A percentile compares a stretch with the other conserved stretches of the same genome.
These are phyloP conservation scores for Trypanosoma cruzi DNA, from an alignment of 208 protist genomes.

Conservation along the genomic window DNA sequence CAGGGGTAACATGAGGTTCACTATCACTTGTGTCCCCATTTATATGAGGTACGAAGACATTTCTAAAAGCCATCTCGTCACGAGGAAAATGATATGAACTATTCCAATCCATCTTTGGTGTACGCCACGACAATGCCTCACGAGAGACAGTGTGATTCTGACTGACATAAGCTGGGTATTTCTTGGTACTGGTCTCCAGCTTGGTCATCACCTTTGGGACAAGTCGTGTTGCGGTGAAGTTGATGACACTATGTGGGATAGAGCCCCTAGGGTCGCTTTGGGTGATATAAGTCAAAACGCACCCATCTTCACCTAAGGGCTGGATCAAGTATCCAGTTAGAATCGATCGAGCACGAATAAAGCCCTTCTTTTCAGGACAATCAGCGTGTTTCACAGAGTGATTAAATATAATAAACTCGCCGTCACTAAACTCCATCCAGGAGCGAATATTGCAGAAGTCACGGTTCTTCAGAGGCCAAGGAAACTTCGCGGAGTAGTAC, in stretches of 20 bases:
- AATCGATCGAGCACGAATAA: constrained; percentile 83
- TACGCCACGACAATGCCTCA: constrained; percentile 72
- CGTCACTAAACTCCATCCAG: constrained; percentile 92
- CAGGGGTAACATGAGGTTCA: not conserved
- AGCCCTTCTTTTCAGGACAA: constrained; percentile 77
- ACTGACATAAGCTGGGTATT: constrained; percentile 59
- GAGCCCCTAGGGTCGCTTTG: constrained; percentile 87
- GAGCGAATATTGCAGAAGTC: constrained; percentile 93
- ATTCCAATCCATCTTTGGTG: constrained; percentile 82
- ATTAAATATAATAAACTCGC: constrained; percentile 93
- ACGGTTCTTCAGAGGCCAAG: constrained; percentile 84
- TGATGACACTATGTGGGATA: constrained; percentile 82
- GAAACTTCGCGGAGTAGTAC: constrained; percentile 90
- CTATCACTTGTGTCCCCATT: not conserved
- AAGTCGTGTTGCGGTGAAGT: constrained; percentile 71
- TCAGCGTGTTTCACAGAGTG: constrained; percentile 80
- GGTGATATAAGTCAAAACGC: constrained; percentile 77
- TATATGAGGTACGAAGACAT: not conserved
- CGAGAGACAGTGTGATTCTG: constrained; percentile 53
- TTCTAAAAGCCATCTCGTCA: constrained; percentile 32
- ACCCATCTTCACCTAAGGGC: constrained; percentile 48
- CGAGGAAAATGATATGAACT: constrained; percentile 64
- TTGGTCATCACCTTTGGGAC: constrained; percentile 64
- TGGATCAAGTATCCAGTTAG: constrained; percentile 85
- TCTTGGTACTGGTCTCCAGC: constrained; percentile 61